These are phyloP conservation scores for Populus tomentosa DNA, from an alignment of 441 rosid genomes.

Conservation along the genomic window DNA sequence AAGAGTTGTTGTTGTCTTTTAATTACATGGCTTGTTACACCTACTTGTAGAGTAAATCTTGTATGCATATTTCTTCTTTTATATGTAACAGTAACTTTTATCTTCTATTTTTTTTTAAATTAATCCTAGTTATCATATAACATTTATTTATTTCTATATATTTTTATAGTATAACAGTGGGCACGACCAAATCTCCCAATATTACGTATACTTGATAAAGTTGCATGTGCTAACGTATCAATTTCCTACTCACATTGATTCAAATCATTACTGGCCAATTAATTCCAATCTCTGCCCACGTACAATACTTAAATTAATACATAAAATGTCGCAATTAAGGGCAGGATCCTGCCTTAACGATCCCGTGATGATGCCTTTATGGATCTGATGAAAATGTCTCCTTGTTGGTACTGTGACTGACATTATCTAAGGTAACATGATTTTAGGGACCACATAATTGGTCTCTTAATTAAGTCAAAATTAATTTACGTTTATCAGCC, in stretches of 20 bases:
- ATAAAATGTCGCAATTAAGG: conserved; percentile 12
- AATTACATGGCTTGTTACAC: too few relatives aligned
- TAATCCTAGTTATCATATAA: too few relatives aligned
- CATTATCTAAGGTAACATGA: conserved; percentile 28
- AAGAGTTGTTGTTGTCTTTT: too few relatives aligned
- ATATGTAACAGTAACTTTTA: too few relatives aligned
- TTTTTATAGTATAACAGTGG: too few relatives aligned
- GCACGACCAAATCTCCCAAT: too few relatives aligned
- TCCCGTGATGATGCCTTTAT: conserved; percentile 37
- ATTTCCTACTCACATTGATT: background rate
- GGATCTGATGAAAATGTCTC: conserved; percentile 37
- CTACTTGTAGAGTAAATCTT: too few relatives aligned
- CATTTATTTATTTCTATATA: too few relatives aligned
- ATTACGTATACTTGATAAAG: background rate
- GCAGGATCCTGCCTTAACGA: conserved; percentile 59
- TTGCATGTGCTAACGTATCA: conserved; percentile 30
- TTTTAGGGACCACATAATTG: conserved; percentile 55
- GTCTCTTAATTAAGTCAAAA: conserved; percentile 22
- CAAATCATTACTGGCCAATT: conserved; percentile 18
- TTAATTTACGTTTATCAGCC: background rate
- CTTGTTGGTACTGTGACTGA: conserved; percentile 12
- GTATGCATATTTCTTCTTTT: too few relatives aligned
- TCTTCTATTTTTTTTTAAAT: too few relatives aligned
- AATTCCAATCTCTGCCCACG: conserved; percentile 12
- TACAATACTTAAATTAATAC: conserved; percentile 11